Evolutionary conservation across 257 asterid species (phyloP), one percentile per base, ranked within the genome.

Genomic region (Schizonepeta tenuifolia): DNA sequence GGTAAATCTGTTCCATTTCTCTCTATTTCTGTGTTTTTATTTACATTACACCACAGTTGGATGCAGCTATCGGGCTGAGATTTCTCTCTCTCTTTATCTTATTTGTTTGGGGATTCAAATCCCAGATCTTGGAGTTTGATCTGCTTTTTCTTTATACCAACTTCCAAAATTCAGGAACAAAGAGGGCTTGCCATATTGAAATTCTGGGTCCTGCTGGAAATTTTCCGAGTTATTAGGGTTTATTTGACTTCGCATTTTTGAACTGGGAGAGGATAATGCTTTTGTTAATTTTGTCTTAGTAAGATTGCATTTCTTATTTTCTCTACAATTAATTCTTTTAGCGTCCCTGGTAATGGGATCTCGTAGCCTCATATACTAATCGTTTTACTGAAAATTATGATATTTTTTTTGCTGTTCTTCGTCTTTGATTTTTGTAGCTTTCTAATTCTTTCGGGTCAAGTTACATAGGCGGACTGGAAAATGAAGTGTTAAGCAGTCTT

Each of bases 41-140:
- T 24, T 14, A 24, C 2, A n/a, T 24, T 24, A 24, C 54, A 17
- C 46, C 67, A 33, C 14, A 60, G 59, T 38, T 17, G 71, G 38
- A 26, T 62, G 62, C 46, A 9, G 62, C 71, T 41, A 28, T 18
- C 49, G 1, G 53, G 43, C 55, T 17, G 43, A 6, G 40, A 18
- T 4, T 17, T 46, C 49, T 58, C 54, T 10, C 54, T 10, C 53
- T 57, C 3, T 50, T 24, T 15, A 11, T 18, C 65, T 4, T 43
- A 13, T 22, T 36, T 41, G 18, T 28, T 59, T 53, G 56, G 56
- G 61, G 50, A 47, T 73, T 70, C 44, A 15, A 74, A 51, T 53
- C 70, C 73, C 80, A 74, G 85, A 81, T 81, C 82, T 73, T 64
- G 17, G 65, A 71, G 75, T 61, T 72, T 75, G 70, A 76, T 80